Percentiles rank a stretch among this genome's conserved stretches.
These are phyloP conservation scores for Vicia faba DNA, from an alignment of 306 rosid genomes.

Conservation along the genomic window DNA sequence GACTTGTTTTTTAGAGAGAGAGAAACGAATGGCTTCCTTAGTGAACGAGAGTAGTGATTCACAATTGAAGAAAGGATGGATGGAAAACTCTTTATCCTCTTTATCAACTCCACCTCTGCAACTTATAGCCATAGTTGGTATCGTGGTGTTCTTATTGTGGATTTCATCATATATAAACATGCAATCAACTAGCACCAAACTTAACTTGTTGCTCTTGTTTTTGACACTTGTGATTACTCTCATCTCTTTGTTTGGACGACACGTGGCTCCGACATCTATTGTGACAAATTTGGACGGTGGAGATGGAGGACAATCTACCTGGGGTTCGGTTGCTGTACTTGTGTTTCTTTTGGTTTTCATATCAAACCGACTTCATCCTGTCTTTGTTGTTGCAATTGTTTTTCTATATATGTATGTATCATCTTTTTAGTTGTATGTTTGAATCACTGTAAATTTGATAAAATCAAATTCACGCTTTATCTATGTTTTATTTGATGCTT, in stretches of 20 bases:
- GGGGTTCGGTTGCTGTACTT: constrained; percentile 20
- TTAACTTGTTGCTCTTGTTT: constrained; percentile 36
- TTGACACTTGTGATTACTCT: constrained; percentile 31
- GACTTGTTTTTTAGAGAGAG: not conserved
- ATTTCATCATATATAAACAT: constrained; percentile 34
- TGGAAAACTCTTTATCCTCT: constrained; percentile 48
- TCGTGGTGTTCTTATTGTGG: constrained; percentile 41
- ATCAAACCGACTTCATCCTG: constrained; percentile 31
- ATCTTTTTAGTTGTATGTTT: not conserved
- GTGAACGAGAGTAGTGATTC: constrained; percentile 50
- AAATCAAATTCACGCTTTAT: not conserved
- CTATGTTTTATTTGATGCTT: not conserved
- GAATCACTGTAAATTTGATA: not conserved
- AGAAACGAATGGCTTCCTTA: constrained; percentile 47
- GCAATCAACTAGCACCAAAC: constrained; percentile 22
- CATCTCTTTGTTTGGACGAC: constrained; percentile 19
- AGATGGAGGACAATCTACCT: constrained; percentile 17
- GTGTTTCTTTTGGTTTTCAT: constrained; percentile 33
- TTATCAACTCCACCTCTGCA: constrained; percentile 52
- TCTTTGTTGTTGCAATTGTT: constrained; percentile 31
- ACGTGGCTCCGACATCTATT: not conserved
- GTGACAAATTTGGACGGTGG: not conserved
- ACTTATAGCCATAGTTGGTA: constrained; percentile 52
- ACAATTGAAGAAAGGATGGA: constrained; percentile 50
- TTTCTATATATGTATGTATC: constrained; percentile 23